Evolutionary conservation across 805 yeast species (phyloP).

Genomic region (Ogataea thermomethanolica): DNA sequence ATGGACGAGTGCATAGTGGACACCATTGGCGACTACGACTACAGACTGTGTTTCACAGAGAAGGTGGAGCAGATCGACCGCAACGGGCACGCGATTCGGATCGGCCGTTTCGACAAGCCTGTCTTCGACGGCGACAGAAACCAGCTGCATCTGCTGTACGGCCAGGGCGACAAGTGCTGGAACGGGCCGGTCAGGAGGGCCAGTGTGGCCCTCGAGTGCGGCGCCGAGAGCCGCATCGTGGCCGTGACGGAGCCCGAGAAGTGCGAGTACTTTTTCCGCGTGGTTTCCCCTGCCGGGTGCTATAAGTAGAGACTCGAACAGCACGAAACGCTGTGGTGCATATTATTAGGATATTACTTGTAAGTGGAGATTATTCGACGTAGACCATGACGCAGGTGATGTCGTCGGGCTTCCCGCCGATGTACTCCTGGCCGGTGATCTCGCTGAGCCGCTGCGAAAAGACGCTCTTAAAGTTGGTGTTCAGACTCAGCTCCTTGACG

Average conservation of each 20-base stretch:
- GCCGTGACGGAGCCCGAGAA: conserved; percentile 84
- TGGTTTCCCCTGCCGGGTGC: conserved; percentile 48
- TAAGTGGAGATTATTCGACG: conserved; percentile 36
- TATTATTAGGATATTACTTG: too few species aligned
- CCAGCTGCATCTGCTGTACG: conserved; percentile 34
- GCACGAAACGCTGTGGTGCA: too few species aligned
- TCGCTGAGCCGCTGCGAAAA: conserved; percentile 75
- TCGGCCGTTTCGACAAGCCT: conserved; percentile 43
- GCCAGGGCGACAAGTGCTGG: conserved; percentile 82
- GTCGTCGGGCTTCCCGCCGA: conserved; percentile 96
- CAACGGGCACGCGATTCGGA: conserved; percentile 42
- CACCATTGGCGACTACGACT: conserved; percentile 66
- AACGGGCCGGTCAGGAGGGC: conserved; percentile 86
- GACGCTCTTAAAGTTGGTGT: conserved; percentile 74
- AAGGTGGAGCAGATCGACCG: conserved; percentile 52
- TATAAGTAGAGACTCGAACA: conserved; percentile 9
- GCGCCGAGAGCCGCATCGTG: conserved; percentile 50
- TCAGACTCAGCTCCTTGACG: conserved; percentile 68
- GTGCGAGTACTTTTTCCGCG: conserved; percentile 66
- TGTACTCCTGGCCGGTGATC: conserved; percentile 62
- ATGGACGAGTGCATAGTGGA: conserved; percentile 42
- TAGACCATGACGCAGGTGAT: conserved; percentile 77
- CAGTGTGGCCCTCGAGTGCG: conserved; percentile 62
- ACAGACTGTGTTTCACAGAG: conserved; percentile 57
- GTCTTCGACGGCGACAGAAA: conserved; percentile 12